Conservation (phyloP, 176 grass and related monocot species). For the Bothriochloa decipiens region DNA sequence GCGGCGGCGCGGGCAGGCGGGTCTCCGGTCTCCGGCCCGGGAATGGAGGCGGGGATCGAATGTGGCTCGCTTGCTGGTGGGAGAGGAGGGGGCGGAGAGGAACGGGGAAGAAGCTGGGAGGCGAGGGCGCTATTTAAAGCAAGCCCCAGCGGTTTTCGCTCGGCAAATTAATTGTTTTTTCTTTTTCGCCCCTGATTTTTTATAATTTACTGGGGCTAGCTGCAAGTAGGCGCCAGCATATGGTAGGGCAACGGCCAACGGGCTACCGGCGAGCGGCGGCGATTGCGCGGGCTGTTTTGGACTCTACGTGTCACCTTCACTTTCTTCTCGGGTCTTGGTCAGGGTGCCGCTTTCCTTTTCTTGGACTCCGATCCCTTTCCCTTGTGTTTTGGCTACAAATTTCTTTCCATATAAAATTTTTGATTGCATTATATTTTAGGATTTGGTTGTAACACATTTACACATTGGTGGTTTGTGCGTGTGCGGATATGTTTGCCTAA, state of each 20-base stretch:
- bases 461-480: not conserved
- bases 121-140: conserved; percentile 31
- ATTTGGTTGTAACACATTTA: not conserved
- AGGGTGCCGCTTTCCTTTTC: no score
- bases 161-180: not conserved
- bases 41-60: no score
- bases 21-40: no score
- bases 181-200: not conserved
- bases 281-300: not conserved
- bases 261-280: not conserved
- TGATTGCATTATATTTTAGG: no score
- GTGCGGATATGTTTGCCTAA: not conserved
- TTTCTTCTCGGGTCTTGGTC: no score
- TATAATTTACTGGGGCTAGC: not conserved
- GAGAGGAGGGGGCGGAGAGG: not conserved
- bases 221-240: no score
- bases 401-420: no score
- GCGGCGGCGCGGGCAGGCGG: not conserved
- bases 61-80: not conserved
- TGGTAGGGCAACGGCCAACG: not conserved
- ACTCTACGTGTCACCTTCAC: no score
- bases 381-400: not conserved
- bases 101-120: no score
- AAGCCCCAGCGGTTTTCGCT: not conserved
- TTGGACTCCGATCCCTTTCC: not conserved